Evolutionary conservation across 2,329 filamentous ascomycete species (phyloP), one percentile per base, ranked within the genome.

Genomic region (Sporothrix dimorphospora): DNA sequence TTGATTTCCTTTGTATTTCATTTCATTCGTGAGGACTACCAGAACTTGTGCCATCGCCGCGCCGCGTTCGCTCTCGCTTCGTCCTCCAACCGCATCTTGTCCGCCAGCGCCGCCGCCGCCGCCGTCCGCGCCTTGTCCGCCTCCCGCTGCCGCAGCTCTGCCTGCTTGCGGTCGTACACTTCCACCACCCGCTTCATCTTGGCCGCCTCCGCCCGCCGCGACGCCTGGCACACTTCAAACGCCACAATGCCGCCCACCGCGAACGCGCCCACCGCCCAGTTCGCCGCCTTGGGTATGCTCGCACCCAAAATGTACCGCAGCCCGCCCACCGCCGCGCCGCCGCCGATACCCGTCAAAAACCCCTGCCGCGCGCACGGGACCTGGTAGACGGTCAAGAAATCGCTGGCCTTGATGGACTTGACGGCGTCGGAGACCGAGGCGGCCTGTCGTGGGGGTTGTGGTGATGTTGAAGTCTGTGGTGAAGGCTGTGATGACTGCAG

Each of bases 171-270:
- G 78, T 92, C 90, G 80, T 95, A 91, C 72, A 96, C 88, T 79
- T 97, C 93, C 71, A 97, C 91, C 4, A 92, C 92, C 75, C 94
- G 86, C 80, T 92, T 92, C 90, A 99, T 95, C 74, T 93, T 92
- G 74, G 90, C 89, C 77, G 91, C 88, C 81, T 98, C 95, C 73
- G 91, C 86, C 65, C 88, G 85, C 73, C 94, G 87, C 74, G 88
- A 87, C 76, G 90, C 90, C 78, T 94, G 90, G 82, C 95, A 98
- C 78, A 92, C 94, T 81, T 98, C 93, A 82, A 94, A 96, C 68
- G 91, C 91, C 40, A 87, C 86, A 63, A 92, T 84, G n/a, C 92
- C 90, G 7, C 87, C 88, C 24, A 91, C 79, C 30, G 91, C 85
- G 80, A 96, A 97, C 47, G 89, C 86, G 7, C 90, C 92, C 6